Conservation (phyloP, 2,329 filamentous ascomycete genomes). For the Pseudocercospora eumusae region DNA sequence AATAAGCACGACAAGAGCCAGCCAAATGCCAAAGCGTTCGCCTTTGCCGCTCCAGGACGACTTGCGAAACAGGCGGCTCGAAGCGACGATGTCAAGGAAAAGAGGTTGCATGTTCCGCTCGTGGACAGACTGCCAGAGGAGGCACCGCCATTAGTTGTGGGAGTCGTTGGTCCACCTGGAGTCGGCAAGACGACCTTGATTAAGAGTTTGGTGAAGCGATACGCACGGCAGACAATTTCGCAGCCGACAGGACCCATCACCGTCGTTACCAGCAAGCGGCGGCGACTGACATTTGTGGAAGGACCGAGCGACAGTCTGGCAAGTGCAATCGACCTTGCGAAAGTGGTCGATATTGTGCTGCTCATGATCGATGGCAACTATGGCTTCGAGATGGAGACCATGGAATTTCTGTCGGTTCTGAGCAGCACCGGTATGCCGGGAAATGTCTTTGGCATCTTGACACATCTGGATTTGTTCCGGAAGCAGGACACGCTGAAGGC, state of each 20-base stretch:
- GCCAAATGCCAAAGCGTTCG: constrained; percentile 86
- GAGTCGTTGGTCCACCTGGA: constrained; percentile 91
- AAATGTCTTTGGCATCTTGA: constrained; percentile 96
- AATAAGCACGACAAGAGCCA: constrained; percentile 63
- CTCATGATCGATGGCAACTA: constrained; percentile 99
- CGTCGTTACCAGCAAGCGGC: constrained; percentile 92
- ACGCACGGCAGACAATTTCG: constrained; percentile 91
- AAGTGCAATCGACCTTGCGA: constrained; percentile 94
- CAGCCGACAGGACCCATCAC: constrained; percentile 90
- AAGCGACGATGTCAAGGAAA: constrained; percentile 85
- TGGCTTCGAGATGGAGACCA: constrained; percentile 99
- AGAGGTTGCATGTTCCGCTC: constrained; percentile 91
- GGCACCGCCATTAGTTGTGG: constrained; percentile 86
- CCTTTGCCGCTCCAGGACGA: constrained; percentile 77
- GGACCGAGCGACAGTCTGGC: constrained; percentile 92
- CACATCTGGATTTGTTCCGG: constrained; percentile 91
- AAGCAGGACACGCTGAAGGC: constrained; percentile 90
- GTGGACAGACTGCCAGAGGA: constrained; percentile 95
- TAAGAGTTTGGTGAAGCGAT: constrained; percentile 89
- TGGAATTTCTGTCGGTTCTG: constrained; percentile 96
- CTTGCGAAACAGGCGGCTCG: constrained; percentile 73
- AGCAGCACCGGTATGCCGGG: constrained; percentile 96
- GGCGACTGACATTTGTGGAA: constrained; percentile 92
- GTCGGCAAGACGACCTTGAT: constrained; percentile 93
- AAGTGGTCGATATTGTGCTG: constrained; percentile 94